Percentiles rank a stretch among this genome's conserved stretches.
Conservation (phyloP, 768 basidiomycete genomes). For the Coprinellus micaceus region DNA sequence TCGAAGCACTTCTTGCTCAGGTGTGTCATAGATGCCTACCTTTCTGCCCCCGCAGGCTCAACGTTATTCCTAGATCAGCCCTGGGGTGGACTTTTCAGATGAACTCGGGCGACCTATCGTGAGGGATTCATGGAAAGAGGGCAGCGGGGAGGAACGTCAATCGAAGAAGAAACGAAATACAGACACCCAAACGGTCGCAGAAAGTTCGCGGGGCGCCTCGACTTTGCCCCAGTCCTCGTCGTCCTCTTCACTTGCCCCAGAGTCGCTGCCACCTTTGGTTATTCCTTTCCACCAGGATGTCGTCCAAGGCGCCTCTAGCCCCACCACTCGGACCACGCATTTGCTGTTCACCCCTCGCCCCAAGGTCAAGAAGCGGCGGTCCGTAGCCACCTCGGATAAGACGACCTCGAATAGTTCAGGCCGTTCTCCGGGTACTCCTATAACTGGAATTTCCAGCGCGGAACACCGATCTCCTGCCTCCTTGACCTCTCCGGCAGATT, state of each 20-base stretch:
- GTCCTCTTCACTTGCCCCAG: slow-evolving; percentile 7
- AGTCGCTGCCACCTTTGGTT: slow-evolving; percentile 8
- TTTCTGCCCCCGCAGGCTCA: not conserved
- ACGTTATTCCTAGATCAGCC: slow-evolving; percentile 47
- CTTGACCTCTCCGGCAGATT: slow-evolving; percentile 12
- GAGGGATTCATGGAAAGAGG: slow-evolving; percentile 61
- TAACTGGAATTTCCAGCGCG: not conserved
- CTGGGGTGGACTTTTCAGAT: slow-evolving; percentile 56
- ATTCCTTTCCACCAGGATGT: slow-evolving; percentile 14
- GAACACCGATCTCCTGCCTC: slow-evolving; percentile 3
- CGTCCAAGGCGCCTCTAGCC: not conserved
- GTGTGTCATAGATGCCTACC: slow-evolving; percentile 24
- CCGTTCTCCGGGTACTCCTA: not conserved
- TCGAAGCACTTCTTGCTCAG: slow-evolving; percentile 51
- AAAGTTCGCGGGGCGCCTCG: not conserved
- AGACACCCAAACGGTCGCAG: too few species aligned
- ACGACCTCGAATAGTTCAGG: not conserved
- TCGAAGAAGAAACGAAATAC: not conserved
- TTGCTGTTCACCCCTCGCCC: slow-evolving; percentile 24
- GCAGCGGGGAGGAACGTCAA: slow-evolving; percentile 1
- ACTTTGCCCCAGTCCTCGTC: slow-evolving; percentile 8
- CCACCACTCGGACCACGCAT: slow-evolving; percentile 25
- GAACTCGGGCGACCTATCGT: slow-evolving; percentile 61
- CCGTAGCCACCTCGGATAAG: not conserved
- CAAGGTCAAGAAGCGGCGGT: not conserved